Evolutionary conservation across 352 stramenopile genomes (phyloP), one percentile per base, ranked within the genome.

Genomic region (Phytophthora tentaculata): DNA sequence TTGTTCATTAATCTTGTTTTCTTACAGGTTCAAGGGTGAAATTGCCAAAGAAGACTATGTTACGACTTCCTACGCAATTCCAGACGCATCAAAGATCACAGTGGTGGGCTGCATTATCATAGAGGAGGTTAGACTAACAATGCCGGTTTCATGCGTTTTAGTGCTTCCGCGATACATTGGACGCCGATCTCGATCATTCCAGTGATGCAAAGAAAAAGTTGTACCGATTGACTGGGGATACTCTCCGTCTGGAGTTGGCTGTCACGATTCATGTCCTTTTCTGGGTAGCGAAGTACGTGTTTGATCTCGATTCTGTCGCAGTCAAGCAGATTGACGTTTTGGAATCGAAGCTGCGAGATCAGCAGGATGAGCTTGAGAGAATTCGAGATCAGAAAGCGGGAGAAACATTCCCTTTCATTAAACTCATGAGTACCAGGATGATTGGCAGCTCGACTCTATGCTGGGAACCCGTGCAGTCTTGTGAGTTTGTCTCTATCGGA

Each of bases 321-420:
- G 59, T 68, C 0, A 60, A 77, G 20, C 29, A 61, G 23, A 61
- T 77, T 43, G 49, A 74, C 19, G 17, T 65, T 16, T 17, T 74
- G 41, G 54, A 69, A 24, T 58, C 54, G 0, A 74, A 74, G 35
- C 2, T 74, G 32, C 48, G 54, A 5, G 53, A 60, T 13, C 37
- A 19, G 28, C 37, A 60, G 37, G 37, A 60, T 16, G 53, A 60
- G n/a, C 3, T 60, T 2, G 53, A 60, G 16, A 32, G 13, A 17
- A 32, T 59, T 17, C 12, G 32, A 29, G 14, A n/a, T 29, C 6
- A 35, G 7, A 37, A 29, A 17, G 16, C n/a, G 19, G n/a, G 26
- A 17, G 5, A 17, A 44, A 6, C 29, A 10, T 12, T 16, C 19
- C 23, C 32, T 9, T 59, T 32, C 17, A 24, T 55, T 17, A 41